Evolutionary conservation across 176 grass and related monocot genomes (phyloP).

Genomic region (barley (Hordeum vulgare)): MorexV3_pseudomolecules_assembly NC_058518.1:302026385-302026884

Average conservation of each 20-base stretch:
- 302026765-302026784: too few species aligned
- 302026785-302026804: too few species aligned
- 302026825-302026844: neutral
- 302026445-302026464: neutral
- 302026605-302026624: neutral
- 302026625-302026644: neutral
- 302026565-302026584: neutral
- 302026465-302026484: neutral
- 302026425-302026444: too few species aligned
- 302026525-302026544: neutral
- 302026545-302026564: neutral
- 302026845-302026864: neutral
- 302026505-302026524: neutral
- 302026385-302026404: slow-evolving; percentile 29
- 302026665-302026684: too few species aligned
- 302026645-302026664: neutral
- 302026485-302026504: neutral
- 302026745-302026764: too few species aligned
- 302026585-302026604: slow-evolving; percentile 12
- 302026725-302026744: neutral
- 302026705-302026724: neutral
- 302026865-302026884: neutral
- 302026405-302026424: neutral
- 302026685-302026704: neutral
- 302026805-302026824: too few species aligned